These are phyloP conservation scores for Lachnellula subtilissima DNA, from an alignment of 2,329 filamentous ascomycete genomes.

Conservation along the genomic window DNA sequence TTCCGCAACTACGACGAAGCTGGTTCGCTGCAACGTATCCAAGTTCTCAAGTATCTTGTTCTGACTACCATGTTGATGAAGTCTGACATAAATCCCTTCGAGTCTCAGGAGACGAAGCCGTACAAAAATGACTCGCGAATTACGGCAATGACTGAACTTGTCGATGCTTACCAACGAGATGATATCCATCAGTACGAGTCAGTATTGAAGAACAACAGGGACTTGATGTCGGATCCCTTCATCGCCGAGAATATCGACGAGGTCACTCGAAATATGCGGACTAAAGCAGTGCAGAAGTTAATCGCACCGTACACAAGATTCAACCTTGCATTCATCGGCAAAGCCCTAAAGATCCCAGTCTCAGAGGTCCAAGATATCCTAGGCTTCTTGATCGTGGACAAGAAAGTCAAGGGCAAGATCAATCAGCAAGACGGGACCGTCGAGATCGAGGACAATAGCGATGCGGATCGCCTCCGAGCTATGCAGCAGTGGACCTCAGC, in stretches of 20 bases:
- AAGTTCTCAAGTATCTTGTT: constrained; percentile 94
- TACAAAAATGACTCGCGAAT: constrained; percentile 96
- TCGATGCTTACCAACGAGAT: constrained; percentile 93
- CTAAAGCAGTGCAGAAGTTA: constrained; percentile 87
- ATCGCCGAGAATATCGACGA: constrained; percentile 99
- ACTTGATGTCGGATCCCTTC: constrained; percentile 86
- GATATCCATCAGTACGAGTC: constrained; percentile 89
- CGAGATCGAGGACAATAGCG: constrained; percentile 69
- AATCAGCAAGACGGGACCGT: constrained; percentile 84
- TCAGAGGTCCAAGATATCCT: constrained; percentile 91
- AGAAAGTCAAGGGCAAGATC: constrained; percentile 80
- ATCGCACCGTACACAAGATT: constrained; percentile 94
- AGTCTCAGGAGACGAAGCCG: constrained; percentile 97
- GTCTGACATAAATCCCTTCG: constrained; percentile 97
- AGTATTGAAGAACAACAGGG: constrained; percentile 80
- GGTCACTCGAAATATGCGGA: constrained; percentile 96
- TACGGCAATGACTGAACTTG: constrained; percentile 92
- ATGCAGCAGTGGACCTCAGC: constrained; percentile 69
- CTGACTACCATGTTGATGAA: constrained; percentile 98
- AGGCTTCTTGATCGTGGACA: constrained; percentile 88
- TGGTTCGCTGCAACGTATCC: constrained; percentile 89
- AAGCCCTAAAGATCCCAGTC: constrained; percentile 78
- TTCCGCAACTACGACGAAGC: constrained; percentile 99
- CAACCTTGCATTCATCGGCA: constrained; percentile 80
- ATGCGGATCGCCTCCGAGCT: constrained; percentile 68